phyloP scores from a whole-genome alignment of 2,329 filamentous ascomycete species.

The Cordyceps cicadae region DNA sequence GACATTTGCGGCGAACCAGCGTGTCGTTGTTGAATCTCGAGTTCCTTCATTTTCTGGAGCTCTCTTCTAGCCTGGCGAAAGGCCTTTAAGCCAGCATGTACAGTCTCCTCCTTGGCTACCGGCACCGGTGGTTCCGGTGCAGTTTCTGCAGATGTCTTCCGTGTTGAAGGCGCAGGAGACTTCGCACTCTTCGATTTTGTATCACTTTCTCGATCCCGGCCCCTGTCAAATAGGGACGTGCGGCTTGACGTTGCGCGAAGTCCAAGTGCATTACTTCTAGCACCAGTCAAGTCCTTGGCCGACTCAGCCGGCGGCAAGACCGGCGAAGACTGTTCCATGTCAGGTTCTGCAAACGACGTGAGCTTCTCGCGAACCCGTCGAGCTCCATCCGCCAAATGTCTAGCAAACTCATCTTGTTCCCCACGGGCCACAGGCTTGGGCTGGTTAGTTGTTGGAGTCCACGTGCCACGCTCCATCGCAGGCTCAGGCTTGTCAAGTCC shows the following conservation, averaged over 20 bases:
- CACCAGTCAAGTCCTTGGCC: constrained; percentile 22
- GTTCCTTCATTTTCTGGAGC: constrained; percentile 47
- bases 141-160: constrained; percentile 23
- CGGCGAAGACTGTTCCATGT: constrained; percentile 33
- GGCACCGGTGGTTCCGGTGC: constrained; percentile 2
- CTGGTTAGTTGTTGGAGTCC: constrained; percentile 9
- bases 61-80: constrained; percentile 52
- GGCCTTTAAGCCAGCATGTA: constrained; percentile 45
- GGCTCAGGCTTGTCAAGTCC: constrained; percentile 18
- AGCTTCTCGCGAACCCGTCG: constrained; percentile 65
- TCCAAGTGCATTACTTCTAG: constrained; percentile 50
- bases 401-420: constrained; percentile 63
- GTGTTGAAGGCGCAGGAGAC: constrained; percentile 31
- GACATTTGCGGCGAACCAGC: constrained; percentile 20
- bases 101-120: constrained; percentile 30
- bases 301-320: constrained; percentile 24
- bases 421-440: constrained; percentile 29
- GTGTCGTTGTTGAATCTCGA: constrained; percentile 39
- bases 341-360: constrained; percentile 58
- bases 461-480: constrained; percentile 16
- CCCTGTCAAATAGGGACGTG: constrained; percentile 51
- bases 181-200: constrained; percentile 43
- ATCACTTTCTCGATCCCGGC: constrained; percentile 33
- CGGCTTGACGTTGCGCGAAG: constrained; percentile 59
- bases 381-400: constrained; percentile 62